Percentiles rank a stretch among this genome's conserved stretches.
Evolutionary conservation across 129 eudicot species (phyloP).

Genomic region (Logfia minima): DNA sequence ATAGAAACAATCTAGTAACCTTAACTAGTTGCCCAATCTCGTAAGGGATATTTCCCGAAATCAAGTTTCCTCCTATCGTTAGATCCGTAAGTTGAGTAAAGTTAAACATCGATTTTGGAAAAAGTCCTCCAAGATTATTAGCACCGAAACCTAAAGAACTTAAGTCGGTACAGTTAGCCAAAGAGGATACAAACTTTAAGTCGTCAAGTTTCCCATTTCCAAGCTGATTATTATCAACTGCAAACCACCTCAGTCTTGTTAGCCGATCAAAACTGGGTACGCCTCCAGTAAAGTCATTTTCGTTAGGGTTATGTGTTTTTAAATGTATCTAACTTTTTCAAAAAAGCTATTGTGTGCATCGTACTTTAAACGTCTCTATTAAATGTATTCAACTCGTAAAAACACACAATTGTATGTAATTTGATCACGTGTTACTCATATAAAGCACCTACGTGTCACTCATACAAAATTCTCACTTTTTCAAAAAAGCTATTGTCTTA

Average conservation of each 20-base stretch:
- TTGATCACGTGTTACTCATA: too few relatives aligned
- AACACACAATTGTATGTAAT: too few relatives aligned
- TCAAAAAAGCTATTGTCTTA: too few relatives aligned
- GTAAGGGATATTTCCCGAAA: conserved; percentile 1
- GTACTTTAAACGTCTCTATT: too few relatives aligned
- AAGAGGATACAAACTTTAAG: conserved; percentile 8
- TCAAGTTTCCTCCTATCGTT: conserved; percentile 8
- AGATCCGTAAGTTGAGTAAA: conserved; percentile 2
- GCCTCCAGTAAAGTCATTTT: conserved; percentile 2
- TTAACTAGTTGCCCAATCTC: not conserved
- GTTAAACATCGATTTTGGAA: conserved; percentile 1
- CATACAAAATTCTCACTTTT: too few relatives aligned
- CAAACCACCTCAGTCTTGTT: not conserved
- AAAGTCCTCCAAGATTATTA: not conserved
- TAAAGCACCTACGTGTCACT: too few relatives aligned
- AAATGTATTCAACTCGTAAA: too few relatives aligned
- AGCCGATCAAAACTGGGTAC: not conserved
- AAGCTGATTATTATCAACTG: not conserved
- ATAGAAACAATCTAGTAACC: not conserved
- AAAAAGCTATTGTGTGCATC: too few relatives aligned
- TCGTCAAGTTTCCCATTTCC: not conserved
- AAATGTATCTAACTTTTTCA: too few relatives aligned
- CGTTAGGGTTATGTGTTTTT: not conserved
- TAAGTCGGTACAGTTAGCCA: not conserved
- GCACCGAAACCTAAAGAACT: not conserved